Percentiles rank a stretch among this genome's conserved stretches.
These are phyloP conservation scores for Nidula niveotomentosa DNA, from an alignment of 1,284 basidiomycete genomes.

Conservation along the genomic window DNA sequence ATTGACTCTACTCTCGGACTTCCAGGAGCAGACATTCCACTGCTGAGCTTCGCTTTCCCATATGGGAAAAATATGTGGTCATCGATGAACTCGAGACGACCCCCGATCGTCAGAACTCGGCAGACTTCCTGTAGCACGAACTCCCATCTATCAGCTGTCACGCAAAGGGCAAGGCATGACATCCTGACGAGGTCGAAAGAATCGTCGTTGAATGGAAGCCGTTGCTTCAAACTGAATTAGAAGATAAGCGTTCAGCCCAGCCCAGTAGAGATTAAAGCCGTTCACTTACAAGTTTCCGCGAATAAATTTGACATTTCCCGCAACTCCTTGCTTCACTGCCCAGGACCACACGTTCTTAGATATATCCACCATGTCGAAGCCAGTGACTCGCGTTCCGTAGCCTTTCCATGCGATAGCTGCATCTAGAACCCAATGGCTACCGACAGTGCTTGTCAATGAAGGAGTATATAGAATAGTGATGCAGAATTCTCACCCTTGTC, in stretches of 20 bases:
- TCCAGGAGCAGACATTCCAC: conserved; percentile 1
- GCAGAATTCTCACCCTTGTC: conserved; percentile 39
- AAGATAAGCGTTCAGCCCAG: conserved; percentile 1
- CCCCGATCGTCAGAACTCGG: conserved; percentile 58
- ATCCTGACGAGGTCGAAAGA: conserved; percentile 70
- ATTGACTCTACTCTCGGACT: conserved; percentile 8
- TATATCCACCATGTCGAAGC: conserved; percentile 62
- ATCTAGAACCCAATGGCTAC: conserved; percentile 52
- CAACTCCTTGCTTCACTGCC: conserved; percentile 30
- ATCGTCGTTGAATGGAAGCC: conserved; percentile 55
- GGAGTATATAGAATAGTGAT: neutral
- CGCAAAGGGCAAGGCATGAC: conserved; percentile 58
- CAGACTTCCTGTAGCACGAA: conserved; percentile 56
- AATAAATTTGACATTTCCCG: conserved; percentile 50
- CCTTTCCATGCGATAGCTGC: conserved; percentile 59
- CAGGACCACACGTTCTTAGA: conserved; percentile 25
- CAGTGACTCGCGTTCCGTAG: conserved; percentile 49
- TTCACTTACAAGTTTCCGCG: conserved; percentile 66
- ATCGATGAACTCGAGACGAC: conserved; percentile 67
- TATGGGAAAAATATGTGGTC: conserved; percentile 66
- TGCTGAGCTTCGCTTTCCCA: conserved; percentile 16
- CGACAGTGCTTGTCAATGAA: neutral
- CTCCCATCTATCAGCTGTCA: conserved; percentile 58
- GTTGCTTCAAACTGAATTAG: conserved; percentile 45
- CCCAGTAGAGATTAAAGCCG: conserved; percentile 6